Evolutionary conservation across 352 stramenopile genomes (phyloP).

Genomic region (Pythium pyrilobum): DNA sequence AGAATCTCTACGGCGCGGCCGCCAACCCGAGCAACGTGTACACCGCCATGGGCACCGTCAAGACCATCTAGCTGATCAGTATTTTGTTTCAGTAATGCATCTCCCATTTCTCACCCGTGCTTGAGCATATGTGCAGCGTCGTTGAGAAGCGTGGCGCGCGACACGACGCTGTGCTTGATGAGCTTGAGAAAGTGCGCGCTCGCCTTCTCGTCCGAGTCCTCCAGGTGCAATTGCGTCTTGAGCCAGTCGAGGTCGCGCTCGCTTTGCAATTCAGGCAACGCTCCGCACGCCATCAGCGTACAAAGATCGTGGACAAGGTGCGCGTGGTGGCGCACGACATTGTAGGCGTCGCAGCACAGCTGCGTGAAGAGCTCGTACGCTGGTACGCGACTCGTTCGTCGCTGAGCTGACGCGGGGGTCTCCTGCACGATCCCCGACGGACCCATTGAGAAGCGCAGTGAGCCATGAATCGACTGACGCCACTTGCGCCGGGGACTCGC

Average conservation of each 20-base stretch:
- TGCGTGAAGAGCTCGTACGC: conserved; percentile 21
- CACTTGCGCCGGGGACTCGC: conserved; percentile 8
- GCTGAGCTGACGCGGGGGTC: background rate
- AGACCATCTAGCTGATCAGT: conserved; percentile 50
- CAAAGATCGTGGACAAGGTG: conserved; percentile 31
- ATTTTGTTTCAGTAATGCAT: conserved; percentile 2
- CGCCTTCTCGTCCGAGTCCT: conserved; percentile 23
- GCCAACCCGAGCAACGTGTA: conserved; percentile 49
- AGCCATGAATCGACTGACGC: conserved; percentile 20
- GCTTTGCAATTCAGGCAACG: conserved; percentile 33
- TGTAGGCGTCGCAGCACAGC: conserved; percentile 22
- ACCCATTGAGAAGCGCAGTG: conserved; percentile 6
- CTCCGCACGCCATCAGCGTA: conserved; percentile 23
- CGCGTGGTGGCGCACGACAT: conserved; percentile 27
- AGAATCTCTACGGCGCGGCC: conserved; percentile 63
- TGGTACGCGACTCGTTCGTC: background rate
- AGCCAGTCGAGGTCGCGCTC: conserved; percentile 34
- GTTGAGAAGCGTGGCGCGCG: conserved; percentile 32
- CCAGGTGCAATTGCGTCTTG: conserved; percentile 22
- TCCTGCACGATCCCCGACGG: background rate
- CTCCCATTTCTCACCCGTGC: conserved; percentile 12
- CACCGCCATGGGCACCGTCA: conserved; percentile 64
- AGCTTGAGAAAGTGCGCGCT: conserved; percentile 27
- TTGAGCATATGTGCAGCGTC: conserved; percentile 40
- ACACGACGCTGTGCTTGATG: conserved; percentile 30